Evolutionary conservation across 257 asterid species (phyloP).

Genomic region (Ilex asprella): DNA sequence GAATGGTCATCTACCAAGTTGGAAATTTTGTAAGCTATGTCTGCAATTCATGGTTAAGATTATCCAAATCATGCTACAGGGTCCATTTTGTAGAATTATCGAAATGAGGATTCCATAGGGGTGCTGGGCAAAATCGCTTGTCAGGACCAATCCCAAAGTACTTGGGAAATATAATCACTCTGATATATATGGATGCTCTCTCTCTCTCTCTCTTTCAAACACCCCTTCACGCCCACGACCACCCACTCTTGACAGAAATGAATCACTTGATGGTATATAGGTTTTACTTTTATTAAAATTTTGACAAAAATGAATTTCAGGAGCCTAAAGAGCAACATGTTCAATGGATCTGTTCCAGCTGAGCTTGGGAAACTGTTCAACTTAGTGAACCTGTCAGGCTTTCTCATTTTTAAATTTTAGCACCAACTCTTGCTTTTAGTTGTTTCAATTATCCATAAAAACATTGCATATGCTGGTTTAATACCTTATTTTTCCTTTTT

Average conservation of each 20-base stretch:
- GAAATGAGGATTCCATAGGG: conserved; percentile 26
- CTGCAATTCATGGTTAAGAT: neutral
- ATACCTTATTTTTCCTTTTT: conserved; percentile 1
- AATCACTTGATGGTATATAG: neutral
- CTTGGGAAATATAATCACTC: conserved; percentile 47
- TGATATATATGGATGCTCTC: conserved; percentile 30
- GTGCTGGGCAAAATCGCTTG: conserved; percentile 39
- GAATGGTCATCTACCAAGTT: conserved; percentile 52
- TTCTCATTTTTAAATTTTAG: neutral
- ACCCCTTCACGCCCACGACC: neutral
- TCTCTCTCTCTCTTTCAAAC: conserved; percentile 1
- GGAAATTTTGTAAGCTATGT: conserved; percentile 35
- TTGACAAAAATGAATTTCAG: conserved; percentile 27
- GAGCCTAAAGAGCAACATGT: conserved; percentile 56
- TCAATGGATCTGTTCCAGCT: conserved; percentile 46
- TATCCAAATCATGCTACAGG: neutral
- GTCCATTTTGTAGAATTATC: neutral
- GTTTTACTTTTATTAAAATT: conserved; percentile 9
- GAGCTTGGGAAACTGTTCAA: conserved; percentile 50
- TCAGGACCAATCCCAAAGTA: conserved; percentile 52
- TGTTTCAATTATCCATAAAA: neutral
- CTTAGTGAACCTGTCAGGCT: conserved; percentile 40
- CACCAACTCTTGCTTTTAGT: neutral
- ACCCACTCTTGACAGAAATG: neutral
- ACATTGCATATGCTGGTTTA: neutral